A percentile compares a stretch with the other conserved stretches of the same genome.
Conservation (phyloP, 768 basidiomycete genomes). For the Rhizopogon vulgaris region DNA sequence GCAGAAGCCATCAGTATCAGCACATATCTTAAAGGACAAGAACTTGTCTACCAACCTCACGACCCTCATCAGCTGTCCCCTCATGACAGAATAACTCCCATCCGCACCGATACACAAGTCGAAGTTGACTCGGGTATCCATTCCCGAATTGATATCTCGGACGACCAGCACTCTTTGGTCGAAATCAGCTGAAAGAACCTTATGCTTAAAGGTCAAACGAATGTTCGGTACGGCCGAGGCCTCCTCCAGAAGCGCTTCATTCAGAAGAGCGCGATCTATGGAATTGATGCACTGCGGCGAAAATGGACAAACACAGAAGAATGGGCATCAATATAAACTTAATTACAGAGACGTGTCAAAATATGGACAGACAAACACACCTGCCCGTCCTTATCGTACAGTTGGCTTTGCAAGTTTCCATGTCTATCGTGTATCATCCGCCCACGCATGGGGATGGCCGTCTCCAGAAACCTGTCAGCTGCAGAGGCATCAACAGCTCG, state of each 20-base stretch:
- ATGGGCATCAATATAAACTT: constrained; percentile 16
- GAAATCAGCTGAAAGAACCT: constrained; percentile 74
- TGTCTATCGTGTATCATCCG: constrained; percentile 86
- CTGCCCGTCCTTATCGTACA: constrained; percentile 86
- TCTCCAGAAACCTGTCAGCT: constrained; percentile 64
- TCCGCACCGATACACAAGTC: constrained; percentile 89
- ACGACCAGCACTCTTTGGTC: constrained; percentile 51
- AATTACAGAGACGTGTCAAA: constrained; percentile 15
- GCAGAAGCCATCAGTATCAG: constrained; percentile 8
- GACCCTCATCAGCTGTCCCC: constrained; percentile 93
- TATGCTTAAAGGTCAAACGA: constrained; percentile 73
- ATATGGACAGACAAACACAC: constrained; percentile 36
- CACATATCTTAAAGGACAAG: constrained; percentile 4
- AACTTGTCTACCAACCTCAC: constrained; percentile 55
- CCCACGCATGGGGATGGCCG: constrained; percentile 90
- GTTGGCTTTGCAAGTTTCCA: constrained; percentile 74
- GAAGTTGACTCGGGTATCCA: constrained; percentile 47
- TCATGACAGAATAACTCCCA: constrained; percentile 87
- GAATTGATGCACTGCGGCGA: constrained; percentile 81
- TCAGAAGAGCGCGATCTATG: constrained; percentile 83
- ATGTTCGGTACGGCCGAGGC: constrained; percentile 58
- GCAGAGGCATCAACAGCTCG: constrained; percentile 69
- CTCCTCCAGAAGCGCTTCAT: constrained; percentile 78
- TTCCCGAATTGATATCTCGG: constrained; percentile 37
- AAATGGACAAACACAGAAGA: constrained; percentile 13